A percentile compares a stretch with the other conserved stretches of the same genome.
Conservation (phyloP, 1,139 yeast genomes). For the Nakaseomyces glabratus region DNA sequence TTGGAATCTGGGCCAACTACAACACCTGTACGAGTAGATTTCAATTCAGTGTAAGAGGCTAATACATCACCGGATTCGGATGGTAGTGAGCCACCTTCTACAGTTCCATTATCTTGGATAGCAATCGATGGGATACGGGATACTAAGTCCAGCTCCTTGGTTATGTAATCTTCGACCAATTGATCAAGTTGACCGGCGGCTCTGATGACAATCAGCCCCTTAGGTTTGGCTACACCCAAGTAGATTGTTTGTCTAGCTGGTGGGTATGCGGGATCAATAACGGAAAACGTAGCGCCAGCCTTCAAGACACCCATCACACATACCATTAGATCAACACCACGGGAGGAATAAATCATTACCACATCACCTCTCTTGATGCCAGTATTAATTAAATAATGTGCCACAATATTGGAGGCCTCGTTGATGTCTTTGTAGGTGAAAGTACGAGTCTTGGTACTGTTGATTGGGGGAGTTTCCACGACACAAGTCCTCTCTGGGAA, state of each 20-base stretch:
- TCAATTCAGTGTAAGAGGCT: constrained; percentile 37
- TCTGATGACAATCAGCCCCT: constrained; percentile 77
- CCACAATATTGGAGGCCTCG: constrained; percentile 89
- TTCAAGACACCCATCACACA: constrained; percentile 96
- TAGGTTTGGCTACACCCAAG: constrained; percentile 86
- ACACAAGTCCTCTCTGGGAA: constrained; percentile 86
- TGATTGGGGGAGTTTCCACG: constrained; percentile 70
- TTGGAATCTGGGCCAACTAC: constrained; percentile 95
- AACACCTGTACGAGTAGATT: constrained; percentile 67
- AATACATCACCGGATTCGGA: constrained; percentile 41
- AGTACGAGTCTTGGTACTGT: constrained; percentile 50
- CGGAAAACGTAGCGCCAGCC: constrained; percentile 98
- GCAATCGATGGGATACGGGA: constrained; percentile 71
- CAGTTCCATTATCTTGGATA: constrained; percentile 65
- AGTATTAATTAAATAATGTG: constrained; percentile 70
- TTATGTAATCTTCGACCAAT: constrained; percentile 68
- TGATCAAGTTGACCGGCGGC: constrained; percentile 80
- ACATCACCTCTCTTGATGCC: constrained; percentile 89
- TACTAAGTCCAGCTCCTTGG: constrained; percentile 58
- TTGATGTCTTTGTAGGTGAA: constrained; percentile 82
- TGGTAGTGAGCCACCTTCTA: constrained; percentile 47
- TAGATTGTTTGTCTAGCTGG: constrained; percentile 95
- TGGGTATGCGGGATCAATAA: constrained; percentile 97
- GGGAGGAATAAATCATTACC: constrained; percentile 93
- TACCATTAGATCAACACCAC: constrained; percentile 94